Evolutionary conservation across 75 land plant genomes (phyloP).

Genomic region (Cunninghamia lanceolata): DNA sequence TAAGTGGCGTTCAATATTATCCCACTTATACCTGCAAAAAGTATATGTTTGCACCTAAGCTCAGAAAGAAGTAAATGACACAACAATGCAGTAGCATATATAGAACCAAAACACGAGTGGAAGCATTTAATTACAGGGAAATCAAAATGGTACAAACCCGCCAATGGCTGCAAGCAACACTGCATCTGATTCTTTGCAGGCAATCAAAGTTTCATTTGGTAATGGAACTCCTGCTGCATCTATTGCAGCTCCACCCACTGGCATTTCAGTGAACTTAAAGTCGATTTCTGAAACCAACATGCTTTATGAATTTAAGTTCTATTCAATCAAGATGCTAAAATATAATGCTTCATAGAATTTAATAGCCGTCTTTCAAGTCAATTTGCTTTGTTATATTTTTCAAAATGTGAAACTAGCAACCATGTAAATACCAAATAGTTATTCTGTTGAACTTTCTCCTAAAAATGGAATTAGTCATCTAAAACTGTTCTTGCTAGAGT

Average conservation of each 20-base stretch:
- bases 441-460: not conserved
- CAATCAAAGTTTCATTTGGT: constrained; percentile 81
- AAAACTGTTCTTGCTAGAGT: not conserved
- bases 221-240: constrained; percentile 82
- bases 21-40: constrained; percentile 89
- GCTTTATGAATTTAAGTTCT: not conserved
- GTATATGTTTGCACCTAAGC: not conserved
- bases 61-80: not conserved
- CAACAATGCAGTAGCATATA: not conserved
- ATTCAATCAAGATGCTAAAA: not conserved
- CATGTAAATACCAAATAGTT: not conserved
- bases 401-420: not conserved
- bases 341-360: not conserved
- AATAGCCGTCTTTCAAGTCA: not conserved
- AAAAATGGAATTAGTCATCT: not conserved
- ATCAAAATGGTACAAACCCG: constrained; percentile 47
- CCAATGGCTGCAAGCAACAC: constrained; percentile 98
- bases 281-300: constrained; percentile 50
- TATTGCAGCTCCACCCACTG: constrained; percentile 85
- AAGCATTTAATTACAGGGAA: not conserved
- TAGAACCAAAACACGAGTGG: constrained; percentile 2
- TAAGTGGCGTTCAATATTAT: constrained; percentile 72
- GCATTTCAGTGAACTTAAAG: constrained; percentile 77
- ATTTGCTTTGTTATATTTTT: not conserved
- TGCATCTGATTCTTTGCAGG: constrained; percentile 77